Evolutionary conservation across 2,329 filamentous ascomycete species (phyloP), one percentile per base, ranked within the genome.

Genomic region (Exophiala mesophila): DNA sequence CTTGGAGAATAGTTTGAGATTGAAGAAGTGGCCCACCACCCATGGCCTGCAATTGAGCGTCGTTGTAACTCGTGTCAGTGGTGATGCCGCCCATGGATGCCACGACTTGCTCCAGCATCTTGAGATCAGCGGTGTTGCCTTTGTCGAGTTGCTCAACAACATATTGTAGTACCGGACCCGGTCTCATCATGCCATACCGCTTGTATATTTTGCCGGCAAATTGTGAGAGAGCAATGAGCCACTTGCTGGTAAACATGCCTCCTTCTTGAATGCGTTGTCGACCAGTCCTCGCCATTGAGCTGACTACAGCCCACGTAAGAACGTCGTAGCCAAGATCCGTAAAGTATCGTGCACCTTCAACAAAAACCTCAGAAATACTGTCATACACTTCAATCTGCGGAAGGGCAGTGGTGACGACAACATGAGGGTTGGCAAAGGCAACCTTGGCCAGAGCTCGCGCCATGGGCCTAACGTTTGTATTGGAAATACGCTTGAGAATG

Each of bases 301-400:
- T 94, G 65, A 98, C 79, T 32, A 98, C 71, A 15, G 88, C 87
- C 88, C 90, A 98, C 3, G 88, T 85, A 32, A 98, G 72, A 21
- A 95, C 86, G 63, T 98, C 92, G 60, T 95, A 95, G 0, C 87
- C 90, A 26, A 98, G 70, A 41, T 86, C 82, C 1, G 90, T 95
- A 55, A 97, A 96, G 61, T 96, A 96, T 56, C 87, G 83, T 28
- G 87, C 88, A 58, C 89, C 96, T 60, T 96, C 88, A 10, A 97
- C 89, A 48, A 98, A 87, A 4, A 88, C 87, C 49, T 95, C 87
- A 43, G 95, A 95, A 47, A 98, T 76, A 59, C 97, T 98, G 60
- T 85, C 85, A 62, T 98, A 98, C 0, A 85, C 83, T 63, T 98
- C 89, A 45, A 96, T 87, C 63, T 96, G 89, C 49, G 82, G 82